Evolutionary conservation across 1,284 basidiomycete genomes (phyloP).

Genomic region (Wallemia mellicola): DNA sequence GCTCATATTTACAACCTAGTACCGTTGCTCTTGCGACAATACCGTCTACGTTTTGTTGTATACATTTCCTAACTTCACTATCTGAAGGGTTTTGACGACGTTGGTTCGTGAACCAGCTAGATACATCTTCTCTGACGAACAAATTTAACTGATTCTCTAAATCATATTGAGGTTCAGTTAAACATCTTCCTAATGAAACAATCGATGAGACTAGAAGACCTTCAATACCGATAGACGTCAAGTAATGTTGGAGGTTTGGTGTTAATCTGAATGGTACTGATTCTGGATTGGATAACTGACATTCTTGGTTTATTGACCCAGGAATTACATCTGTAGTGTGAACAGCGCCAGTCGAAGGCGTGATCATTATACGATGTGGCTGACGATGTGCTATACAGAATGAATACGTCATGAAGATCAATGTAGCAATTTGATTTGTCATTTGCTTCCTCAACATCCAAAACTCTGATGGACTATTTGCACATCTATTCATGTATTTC

Average conservation of each 20-base stretch:
- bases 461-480: constrained; percentile 55
- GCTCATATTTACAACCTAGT: neutral
- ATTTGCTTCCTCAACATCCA: constrained; percentile 98
- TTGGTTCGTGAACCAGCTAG: constrained; percentile 24
- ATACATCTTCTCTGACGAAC: constrained; percentile 77
- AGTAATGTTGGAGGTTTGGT: constrained; percentile 80
- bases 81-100: constrained; percentile 1
- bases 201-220: constrained; percentile 60
- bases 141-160: constrained; percentile 64
- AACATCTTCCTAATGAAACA: constrained; percentile 63
- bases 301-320: constrained; percentile 25
- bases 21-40: neutral
- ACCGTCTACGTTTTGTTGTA: neutral
- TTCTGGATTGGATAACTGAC: constrained; percentile 50
- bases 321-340: constrained; percentile 72
- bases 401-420: constrained; percentile 74
- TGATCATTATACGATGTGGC: constrained; percentile 64
- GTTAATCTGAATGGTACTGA: constrained; percentile 88
- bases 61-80: neutral
- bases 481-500: constrained; percentile 71
- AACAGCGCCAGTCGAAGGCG: constrained; percentile 59
- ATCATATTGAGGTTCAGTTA: constrained; percentile 71
- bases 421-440: constrained; percentile 57
- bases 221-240: constrained; percentile 67
- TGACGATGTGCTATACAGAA: constrained; percentile 57